Conservation (phyloP, 768 basidiomycete genomes). For the Xerocomellus amylosporus region DNA sequence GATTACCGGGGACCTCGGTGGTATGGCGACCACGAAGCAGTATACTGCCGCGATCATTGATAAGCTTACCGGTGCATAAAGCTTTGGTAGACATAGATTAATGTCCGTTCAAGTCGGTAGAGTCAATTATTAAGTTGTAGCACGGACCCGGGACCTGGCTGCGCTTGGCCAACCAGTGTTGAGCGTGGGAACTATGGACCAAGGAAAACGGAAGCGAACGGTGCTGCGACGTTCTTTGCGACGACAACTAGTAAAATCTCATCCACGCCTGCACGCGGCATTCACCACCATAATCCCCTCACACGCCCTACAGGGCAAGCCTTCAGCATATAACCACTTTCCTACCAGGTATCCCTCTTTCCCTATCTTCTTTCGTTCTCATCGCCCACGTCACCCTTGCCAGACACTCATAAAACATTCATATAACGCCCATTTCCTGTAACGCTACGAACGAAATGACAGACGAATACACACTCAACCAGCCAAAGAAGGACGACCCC, state of each 20-base stretch:
- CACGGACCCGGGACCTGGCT: constrained; percentile 5
- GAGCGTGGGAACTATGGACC: constrained; percentile 27
- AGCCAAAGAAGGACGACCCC: constrained; percentile 64
- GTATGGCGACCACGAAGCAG: constrained; percentile 84
- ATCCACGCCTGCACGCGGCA: constrained; percentile 55
- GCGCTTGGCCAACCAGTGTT: constrained; percentile 4
- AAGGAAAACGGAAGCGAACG: constrained; percentile 16
- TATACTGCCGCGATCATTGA: constrained; percentile 86
- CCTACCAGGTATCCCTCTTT: constrained; percentile 43
- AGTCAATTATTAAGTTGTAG: constrained; percentile 2
- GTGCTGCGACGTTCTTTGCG: constrained; percentile 26
- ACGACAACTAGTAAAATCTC: constrained; percentile 45
- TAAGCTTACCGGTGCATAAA: constrained; percentile 48
- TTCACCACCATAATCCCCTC: constrained; percentile 57
- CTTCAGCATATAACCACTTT: constrained; percentile 43
- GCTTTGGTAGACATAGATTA: constrained; percentile 17
- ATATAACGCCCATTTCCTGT: constrained; percentile 36
- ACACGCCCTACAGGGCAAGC: constrained; percentile 92
- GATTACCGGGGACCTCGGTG: constrained; percentile 95
- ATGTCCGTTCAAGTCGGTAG: no score
- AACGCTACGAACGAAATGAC: constrained; percentile 84
- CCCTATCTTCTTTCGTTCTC: constrained; percentile 8
- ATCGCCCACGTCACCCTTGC: constrained; percentile 16
- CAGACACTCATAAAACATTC: constrained; percentile 50
- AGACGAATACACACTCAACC: constrained; percentile 59